Evolutionary conservation across 371 early-diverging fungal species (phyloP), one percentile per base, ranked within the genome.

Genomic region (Parasitella parasitica): DNA sequence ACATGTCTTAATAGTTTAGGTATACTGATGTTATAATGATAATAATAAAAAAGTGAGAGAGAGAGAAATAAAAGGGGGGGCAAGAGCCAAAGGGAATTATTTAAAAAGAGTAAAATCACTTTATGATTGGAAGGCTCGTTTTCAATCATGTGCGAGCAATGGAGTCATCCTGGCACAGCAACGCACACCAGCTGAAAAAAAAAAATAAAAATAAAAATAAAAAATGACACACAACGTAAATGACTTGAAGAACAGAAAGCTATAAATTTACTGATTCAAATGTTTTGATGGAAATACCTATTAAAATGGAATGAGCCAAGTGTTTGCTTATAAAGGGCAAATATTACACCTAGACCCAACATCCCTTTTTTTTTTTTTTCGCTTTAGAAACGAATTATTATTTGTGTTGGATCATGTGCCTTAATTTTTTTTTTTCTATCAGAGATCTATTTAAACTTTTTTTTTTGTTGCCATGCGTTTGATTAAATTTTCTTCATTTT

Each of bases 361-460:
- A 28, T 34, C 16, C 34, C 15, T 35, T 35, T 24, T 35, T 35
- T 35, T 24, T 35, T 35, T 4, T 53, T 53, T 35, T 35, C n/a
- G 55, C 55, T 18, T 30, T 13, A 54, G n/a, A 38, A 53, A 30
- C 9, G 18, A 37, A 1, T 16, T 38, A 38, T 43, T 43, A 43
- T 43, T 43, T 43, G 43, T 43, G 22, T 7, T 7, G 18, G 28
- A 30, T 56, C 56, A 56, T 56, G 56, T 56, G 56, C 6, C 12
- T 16, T n/a, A n/a, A n/a, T n/a, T 38, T 38, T 38, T 38, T 38
- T 16, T 16, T 16, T 16, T 5, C 41, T 20, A 20, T n/a, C 22
- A 54, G 22, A 36, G 16, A 41, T 56, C 39, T 39, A 56, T 39
- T 39, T 41, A 56, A 57, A 26, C 35, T 61, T 51, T 61, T 59